Base-by-base conservation (phyloP, 2,329 filamentous ascomycete species). In the Fusarium illudens region DNA sequence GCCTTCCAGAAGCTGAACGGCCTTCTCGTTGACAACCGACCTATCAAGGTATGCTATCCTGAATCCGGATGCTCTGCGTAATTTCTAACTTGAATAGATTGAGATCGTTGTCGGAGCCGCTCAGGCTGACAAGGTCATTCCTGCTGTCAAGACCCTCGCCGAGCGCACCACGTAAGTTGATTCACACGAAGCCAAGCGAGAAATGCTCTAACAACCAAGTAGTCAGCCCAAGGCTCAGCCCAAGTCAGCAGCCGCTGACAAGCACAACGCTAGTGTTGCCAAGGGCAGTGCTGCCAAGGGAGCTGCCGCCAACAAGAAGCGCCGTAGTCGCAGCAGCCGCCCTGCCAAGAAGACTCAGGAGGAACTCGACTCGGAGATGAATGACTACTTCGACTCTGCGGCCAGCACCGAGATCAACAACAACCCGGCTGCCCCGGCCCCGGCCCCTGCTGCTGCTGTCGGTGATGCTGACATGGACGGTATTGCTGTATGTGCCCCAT, bases 351-450 rank as follows among this genome's bases (percentile, higher is more conserved):
- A 98, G 92, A 97, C 94, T 0, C 89, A 91, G 1, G 95, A 97
- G 78, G 94, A 99, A 83, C 89, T 99, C 25, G 96, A 99, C 79
- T 94, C 93, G 5, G 96, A 99, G 80, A 99, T 99, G 96, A 90
- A 89, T 19, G 96, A 98, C 80, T 99, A 99, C 83, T 98, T 96
- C 78, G 89, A 85, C 37, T 78, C 80, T 62, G 73, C 75, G 32
- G 77, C 81, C 68, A 82, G 79, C 54, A 83, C 83, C 70, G 82
- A 80, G 55, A 81, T 78, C 62, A 81, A 82, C 65, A 81, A 82
- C 37, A 78, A 81, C 53, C 84, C 82, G 29, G 82, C 82, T 65
- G 82, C 84, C 62, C 73, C 81, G 56, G 77, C 82, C 29, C 82
- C 83, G 64, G 83, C 84, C 60, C 73, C 81, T 58, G 77, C 82